phyloP scores from a whole-genome alignment of 2,329 filamentous ascomycete species.

The Aspergillus quadricinctus region DNA sequence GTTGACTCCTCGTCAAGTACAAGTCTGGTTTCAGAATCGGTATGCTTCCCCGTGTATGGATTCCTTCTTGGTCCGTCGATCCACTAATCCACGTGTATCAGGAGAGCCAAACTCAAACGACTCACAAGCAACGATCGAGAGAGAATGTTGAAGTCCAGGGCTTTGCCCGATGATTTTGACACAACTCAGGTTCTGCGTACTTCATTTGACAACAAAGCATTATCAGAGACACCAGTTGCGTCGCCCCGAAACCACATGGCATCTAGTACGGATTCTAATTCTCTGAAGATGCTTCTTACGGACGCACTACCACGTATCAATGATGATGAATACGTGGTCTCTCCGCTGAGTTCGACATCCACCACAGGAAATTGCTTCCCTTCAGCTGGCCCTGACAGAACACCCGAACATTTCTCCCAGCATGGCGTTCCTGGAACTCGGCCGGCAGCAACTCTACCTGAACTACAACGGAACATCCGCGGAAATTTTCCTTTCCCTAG shows the following conservation, averaged over 20 bases:
- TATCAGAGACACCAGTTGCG: conserved; percentile 46
- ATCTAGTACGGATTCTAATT: conserved; percentile 34
- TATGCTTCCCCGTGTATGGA: conserved; percentile 42
- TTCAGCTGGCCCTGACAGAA: conserved; percentile 22
- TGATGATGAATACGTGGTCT: conserved; percentile 37
- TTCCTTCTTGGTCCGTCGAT: neutral
- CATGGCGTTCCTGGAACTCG: conserved; percentile 24
- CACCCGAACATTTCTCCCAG: conserved; percentile 24
- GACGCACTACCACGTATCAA: conserved; percentile 29
- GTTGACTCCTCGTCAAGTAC: conserved; percentile 84
- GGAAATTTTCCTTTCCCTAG: conserved; percentile 26
- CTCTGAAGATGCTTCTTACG: conserved; percentile 29
- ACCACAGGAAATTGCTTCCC: conserved; percentile 33
- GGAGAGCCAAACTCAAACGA: conserved; percentile 59
- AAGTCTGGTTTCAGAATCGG: conserved; percentile 99
- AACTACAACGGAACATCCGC: conserved; percentile 26
- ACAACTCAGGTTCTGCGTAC: conserved; percentile 57
- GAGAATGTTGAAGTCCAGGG: conserved; percentile 57
- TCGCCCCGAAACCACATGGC: conserved; percentile 41
- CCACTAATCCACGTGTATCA: conserved; percentile 24
- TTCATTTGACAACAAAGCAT: conserved; percentile 44
- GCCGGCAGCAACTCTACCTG: conserved; percentile 22
- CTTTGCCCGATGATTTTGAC: conserved; percentile 57
- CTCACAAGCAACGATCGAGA: conserved; percentile 59
- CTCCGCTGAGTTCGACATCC: conserved; percentile 33